phyloP scores from a whole-genome alignment of 2,329 filamentous ascomycete genomes.

The Cladosporium austrohemisphaericum region DNA sequence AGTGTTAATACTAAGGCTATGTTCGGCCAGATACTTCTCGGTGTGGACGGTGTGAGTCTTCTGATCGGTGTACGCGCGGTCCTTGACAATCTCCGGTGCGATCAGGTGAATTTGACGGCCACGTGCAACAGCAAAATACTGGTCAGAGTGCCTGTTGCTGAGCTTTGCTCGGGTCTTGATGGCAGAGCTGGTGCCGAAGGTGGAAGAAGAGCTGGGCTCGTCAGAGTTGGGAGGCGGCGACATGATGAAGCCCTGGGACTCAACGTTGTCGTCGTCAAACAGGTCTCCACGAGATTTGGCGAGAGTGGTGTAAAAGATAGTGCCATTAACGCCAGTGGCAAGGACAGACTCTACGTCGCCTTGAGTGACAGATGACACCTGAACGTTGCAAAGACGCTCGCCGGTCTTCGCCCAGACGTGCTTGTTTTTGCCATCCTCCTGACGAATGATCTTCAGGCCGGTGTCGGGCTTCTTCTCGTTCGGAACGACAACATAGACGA shows the following conservation, averaged over 20 bases:
- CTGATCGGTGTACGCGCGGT: conserved; percentile 46
- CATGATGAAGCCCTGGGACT: conserved; percentile 82
- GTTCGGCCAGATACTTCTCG: conserved; percentile 80
- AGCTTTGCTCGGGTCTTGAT: conserved; percentile 93
- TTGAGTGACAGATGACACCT: conserved; percentile 58
- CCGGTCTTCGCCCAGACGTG: conserved; percentile 88
- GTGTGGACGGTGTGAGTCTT: conserved; percentile 68
- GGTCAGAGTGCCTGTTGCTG: conserved; percentile 79
- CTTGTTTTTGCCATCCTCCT: conserved; percentile 87
- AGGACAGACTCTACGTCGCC: conserved; percentile 76
- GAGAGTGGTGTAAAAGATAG: conserved; percentile 92
- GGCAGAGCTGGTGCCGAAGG: conserved; percentile 42
- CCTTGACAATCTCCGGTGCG: conserved; percentile 55
- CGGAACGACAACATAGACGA: conserved; percentile 80
- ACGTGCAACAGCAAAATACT: conserved; percentile 86
- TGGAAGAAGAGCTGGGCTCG: conserved; percentile 81
- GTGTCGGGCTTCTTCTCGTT: conserved; percentile 63
- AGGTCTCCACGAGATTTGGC: conserved; percentile 73
- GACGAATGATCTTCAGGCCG: conserved; percentile 86
- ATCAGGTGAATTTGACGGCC: conserved; percentile 96
- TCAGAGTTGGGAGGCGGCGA: conserved; percentile 82
- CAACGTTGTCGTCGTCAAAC: conserved; percentile 72
- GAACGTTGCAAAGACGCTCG: conserved; percentile 92
- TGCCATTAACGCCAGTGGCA: conserved; percentile 88
- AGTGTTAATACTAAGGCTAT: conserved; percentile 87